Conservation (phyloP, 768 basidiomycete genomes). For the Hericium coralloides region DNA sequence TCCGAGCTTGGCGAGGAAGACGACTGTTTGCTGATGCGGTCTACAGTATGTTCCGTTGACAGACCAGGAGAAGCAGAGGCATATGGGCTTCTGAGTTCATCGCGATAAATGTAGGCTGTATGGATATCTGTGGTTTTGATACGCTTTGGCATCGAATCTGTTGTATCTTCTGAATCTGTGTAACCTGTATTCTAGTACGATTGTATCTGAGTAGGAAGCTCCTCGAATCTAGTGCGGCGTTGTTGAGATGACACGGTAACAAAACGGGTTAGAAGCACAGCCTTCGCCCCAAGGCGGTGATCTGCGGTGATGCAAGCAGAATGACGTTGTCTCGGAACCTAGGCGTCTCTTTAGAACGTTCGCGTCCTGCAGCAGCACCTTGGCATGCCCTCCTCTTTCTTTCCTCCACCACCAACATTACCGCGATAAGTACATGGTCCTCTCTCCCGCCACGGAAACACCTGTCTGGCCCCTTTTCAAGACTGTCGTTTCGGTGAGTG, state of each 20-base stretch:
- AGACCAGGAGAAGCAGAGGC: background rate
- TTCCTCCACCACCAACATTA: background rate
- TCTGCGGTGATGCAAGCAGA: background rate
- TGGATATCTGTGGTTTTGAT: background rate
- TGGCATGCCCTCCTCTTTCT: background rate
- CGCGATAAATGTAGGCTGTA: background rate
- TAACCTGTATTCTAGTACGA: background rate
- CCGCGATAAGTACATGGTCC: background rate
- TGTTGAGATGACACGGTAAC: too few relatives aligned
- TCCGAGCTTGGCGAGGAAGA: too few relatives aligned
- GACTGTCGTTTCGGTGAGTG: constrained; percentile 49
- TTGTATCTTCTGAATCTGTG: too few relatives aligned
- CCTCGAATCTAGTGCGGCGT: too few relatives aligned
- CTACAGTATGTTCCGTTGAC: background rate
- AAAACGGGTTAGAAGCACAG: too few relatives aligned
- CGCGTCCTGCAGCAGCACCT: background rate
- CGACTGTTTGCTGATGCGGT: too few relatives aligned
- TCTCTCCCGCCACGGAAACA: constrained; percentile 1
- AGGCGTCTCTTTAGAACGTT: background rate
- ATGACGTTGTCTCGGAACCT: background rate
- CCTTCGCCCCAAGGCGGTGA: too few relatives aligned
- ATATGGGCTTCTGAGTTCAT: background rate
- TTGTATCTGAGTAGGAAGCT: background rate
- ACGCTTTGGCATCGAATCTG: too few relatives aligned
- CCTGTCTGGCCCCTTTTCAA: constrained; percentile 39